Conservation (phyloP, 768 basidiomycete genomes). For the Hygrocybe punicea region DNA sequence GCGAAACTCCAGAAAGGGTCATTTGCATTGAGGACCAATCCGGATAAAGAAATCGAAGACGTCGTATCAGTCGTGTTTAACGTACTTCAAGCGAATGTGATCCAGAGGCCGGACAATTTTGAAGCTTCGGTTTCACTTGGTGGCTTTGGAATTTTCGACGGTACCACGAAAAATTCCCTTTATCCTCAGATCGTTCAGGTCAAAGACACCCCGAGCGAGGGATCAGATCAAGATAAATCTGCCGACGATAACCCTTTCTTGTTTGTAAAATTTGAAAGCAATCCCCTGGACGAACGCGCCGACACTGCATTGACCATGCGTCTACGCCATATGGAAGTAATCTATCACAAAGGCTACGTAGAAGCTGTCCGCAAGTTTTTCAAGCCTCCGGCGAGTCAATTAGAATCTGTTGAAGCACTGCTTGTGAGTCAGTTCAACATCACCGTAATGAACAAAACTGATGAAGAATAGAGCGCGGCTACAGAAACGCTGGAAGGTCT, state of each 20-base stretch:
- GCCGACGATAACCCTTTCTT: slow-evolving; percentile 65
- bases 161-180: slow-evolving; percentile 74
- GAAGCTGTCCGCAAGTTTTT: slow-evolving; percentile 91
- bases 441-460: neutral
- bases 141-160: slow-evolving; percentile 85
- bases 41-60: slow-evolving; percentile 59
- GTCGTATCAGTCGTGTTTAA: slow-evolving; percentile 87
- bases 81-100: slow-evolving; percentile 74
- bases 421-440: slow-evolving; percentile 50
- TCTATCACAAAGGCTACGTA: slow-evolving; percentile 91
- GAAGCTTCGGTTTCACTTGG: slow-evolving; percentile 83
- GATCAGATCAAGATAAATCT: slow-evolving; percentile 13
- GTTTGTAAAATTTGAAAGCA: slow-evolving; percentile 86
- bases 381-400: slow-evolving; percentile 88
- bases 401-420: slow-evolving; percentile 93
- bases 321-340: slow-evolving; percentile 94
- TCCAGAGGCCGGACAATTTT: slow-evolving; percentile 84
- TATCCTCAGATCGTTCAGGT: slow-evolving; percentile 90
- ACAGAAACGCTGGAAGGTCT: slow-evolving; percentile 91
- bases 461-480: slow-evolving; percentile 66
- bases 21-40: slow-evolving; percentile 75
- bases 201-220: slow-evolving; percentile 27
- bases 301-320: slow-evolving; percentile 86
- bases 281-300: slow-evolving; percentile 86
- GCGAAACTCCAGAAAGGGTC: slow-evolving; percentile 85